Base-by-base conservation (phyloP, 257 asterid genomes). In the Solanum sitiens region DNA sequence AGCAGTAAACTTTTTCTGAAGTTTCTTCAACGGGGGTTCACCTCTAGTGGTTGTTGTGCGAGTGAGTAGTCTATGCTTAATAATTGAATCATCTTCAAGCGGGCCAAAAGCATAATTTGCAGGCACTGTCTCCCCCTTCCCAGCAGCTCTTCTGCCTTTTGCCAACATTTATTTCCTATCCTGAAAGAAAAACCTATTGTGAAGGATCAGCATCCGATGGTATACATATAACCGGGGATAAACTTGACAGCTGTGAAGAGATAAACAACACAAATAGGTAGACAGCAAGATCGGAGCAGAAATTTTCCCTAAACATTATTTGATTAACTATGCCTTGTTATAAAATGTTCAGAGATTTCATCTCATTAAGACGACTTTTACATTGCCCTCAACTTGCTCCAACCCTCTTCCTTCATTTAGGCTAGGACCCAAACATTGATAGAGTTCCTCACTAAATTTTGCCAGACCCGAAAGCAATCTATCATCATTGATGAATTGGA, bases 11-110 rank as follows among this genome's bases (percentile, higher is more conserved):
- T 95, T 97, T 94, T 95, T 97, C 73, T 97, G 99, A 88, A 97
- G 98, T 84, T 97, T 97, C 95, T 93, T 97, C 92, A 95, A 85
- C 0, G 98, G 99, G 5, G 99, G 99, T 87, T 97, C 99, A 10
- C 99, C 99, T 89, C 99, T 94, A 5, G 99, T 97, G 32, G 99
- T 95, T 11, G 99, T 97, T 2, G 98, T 95, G 33, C 99, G 98
- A 56, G 99, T 97, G 30, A 97, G 93, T 90, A 97, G 99, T 94
- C 99, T 91, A 59, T 94, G 98, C 87, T 96, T 97, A 79, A 97
- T 97, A 61, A 95, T 95, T 86, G 93, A 92, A 87, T 95, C 98
- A 91, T 97, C 99, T 90, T 97, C 99, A 27, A 92, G 93, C 2
- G 98, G 99, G 39, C 98, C 99, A 86, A 97, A 95, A 63, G 98